A percentile compares a stretch with the other conserved stretches of the same genome.
Evolutionary conservation across 352 stramenopile species (phyloP).

Genomic region (Blastocystis hominis): DNA sequence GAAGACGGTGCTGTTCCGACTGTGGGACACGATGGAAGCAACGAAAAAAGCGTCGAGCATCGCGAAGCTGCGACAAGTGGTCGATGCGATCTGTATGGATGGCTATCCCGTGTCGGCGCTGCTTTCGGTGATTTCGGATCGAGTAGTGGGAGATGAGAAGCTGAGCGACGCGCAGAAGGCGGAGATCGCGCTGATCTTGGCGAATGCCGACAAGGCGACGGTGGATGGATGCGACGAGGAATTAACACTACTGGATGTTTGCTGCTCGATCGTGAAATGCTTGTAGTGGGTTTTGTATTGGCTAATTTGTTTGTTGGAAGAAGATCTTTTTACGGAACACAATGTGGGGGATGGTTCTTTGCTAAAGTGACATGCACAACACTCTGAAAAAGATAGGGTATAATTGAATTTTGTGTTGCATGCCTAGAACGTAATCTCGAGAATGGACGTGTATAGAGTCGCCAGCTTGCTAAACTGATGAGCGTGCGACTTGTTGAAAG

Average conservation of each 20-base stretch:
- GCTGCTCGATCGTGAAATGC: slow-evolving; percentile 34
- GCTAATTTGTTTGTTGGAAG: neutral
- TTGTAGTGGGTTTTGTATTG: neutral
- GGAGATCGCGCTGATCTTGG: neutral
- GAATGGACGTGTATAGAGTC: neutral
- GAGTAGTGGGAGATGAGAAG: neutral
- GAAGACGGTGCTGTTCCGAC: neutral
- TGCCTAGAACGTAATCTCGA: neutral
- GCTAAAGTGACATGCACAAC: slow-evolving; percentile 33
- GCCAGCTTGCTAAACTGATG: slow-evolving; percentile 37
- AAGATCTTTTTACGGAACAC: neutral
- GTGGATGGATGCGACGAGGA: slow-evolving; percentile 50
- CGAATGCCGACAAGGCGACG: slow-evolving; percentile 22
- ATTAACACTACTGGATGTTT: neutral
- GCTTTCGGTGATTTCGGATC: neutral
- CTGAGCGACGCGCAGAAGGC: slow-evolving; percentile 24
- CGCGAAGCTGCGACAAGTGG: neutral
- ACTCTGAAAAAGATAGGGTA: slow-evolving; percentile 23
- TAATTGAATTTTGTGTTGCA: slow-evolving; percentile 33
- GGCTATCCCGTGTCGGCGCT: slow-evolving; percentile 36
- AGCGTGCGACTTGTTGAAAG: neutral
- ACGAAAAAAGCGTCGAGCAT: neutral
- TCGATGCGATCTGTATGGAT: slow-evolving; percentile 38
- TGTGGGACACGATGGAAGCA: slow-evolving; percentile 22
- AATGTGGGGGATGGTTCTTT: neutral